Evolutionary conservation across 129 eudicot species (phyloP), one percentile per base, ranked within the genome.

Genomic region (Centrapalus pauciflorus): DNA sequence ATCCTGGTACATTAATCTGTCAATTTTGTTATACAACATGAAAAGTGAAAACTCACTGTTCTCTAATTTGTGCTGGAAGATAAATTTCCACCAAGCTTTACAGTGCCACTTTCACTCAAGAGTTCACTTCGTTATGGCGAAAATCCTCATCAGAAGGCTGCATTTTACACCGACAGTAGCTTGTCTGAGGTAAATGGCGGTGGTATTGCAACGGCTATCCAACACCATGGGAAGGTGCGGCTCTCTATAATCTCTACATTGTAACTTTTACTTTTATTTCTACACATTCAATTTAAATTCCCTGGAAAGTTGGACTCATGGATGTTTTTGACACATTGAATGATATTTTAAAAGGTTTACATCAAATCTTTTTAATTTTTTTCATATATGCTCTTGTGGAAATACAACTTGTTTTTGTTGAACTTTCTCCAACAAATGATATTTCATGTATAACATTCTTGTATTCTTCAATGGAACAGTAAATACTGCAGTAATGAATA

Each of bases 161-260:
- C 95, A 55, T 86, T 93, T 82, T 93, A 89, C 71, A 87, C 79
- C 25, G 96, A 93, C 55, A 89, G 79, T 71, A 89, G 96, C 68
- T 87, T 93, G 27, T 77, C 95, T 16, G 99, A 93, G 82, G 75
- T 93, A 71, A 84, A 80, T 63, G 99, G 95, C 30, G 99, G 99
- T 58, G 99, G 99, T 19, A 93, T 93, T 71, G 99, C 99, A 37
- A 84, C 96, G 11, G 92, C 96, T 30, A 69, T 93, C 25, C 96
- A 93, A 80, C 95, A 88, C 80, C 96, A 93, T 72, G 99, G 99
- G 38, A 93, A 93, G 87, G 99, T 93, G n/a, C n/a, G n/a, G n/a
- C n/a, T n/a, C n/a, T n/a, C n/a, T n/a, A 52, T 62, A 23, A 40
- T 26, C 16, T 10, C 16, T 54, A 21, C 34, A 14, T 68, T 34